phyloP scores from a whole-genome alignment of 495 filamentous ascomycete species.

The Penicillium fimorum region DNA sequence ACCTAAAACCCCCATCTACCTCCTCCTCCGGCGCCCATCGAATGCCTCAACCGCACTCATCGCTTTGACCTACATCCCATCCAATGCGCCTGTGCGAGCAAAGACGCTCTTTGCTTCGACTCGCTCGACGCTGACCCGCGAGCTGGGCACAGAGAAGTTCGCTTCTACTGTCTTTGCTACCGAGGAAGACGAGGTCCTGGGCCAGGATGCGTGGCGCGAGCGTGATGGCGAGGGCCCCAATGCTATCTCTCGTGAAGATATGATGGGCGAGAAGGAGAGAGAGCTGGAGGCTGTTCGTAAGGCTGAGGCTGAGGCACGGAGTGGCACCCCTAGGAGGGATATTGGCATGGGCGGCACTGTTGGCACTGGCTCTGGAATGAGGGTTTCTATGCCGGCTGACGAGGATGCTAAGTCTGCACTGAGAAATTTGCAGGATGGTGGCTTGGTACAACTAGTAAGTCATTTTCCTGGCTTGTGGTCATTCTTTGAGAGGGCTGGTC shows the following conservation, averaged over 20 bases:
- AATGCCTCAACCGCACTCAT: conserved; percentile 53
- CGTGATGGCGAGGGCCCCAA: conserved; percentile 61
- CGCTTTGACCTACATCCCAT: conserved; percentile 87
- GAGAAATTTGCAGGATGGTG: conserved; percentile 54
- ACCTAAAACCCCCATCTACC: conserved; percentile 74
- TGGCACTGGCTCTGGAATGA: conserved; percentile 53
- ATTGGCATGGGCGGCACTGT: conserved; percentile 61
- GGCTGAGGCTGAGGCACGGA: conserved; percentile 74
- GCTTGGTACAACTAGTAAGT: conserved; percentile 79
- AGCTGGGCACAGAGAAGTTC: conserved; percentile 89
- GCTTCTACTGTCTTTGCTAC: conserved; percentile 75
- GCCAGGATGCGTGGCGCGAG: conserved; percentile 67
- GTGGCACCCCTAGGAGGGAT: conserved; percentile 62
- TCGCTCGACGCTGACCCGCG: conserved; percentile 75
- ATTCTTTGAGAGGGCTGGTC: background rate
- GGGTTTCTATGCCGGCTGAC: conserved; percentile 63
- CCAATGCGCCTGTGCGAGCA: conserved; percentile 82
- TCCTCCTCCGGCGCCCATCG: conserved; percentile 72
- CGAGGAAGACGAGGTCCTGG: conserved; percentile 65
- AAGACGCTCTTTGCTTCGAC: conserved; percentile 97
- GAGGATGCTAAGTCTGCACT: conserved; percentile 67
- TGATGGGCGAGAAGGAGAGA: conserved; percentile 86
- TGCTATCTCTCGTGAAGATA: conserved; percentile 49
- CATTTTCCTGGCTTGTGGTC: background rate
- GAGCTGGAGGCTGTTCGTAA: conserved; percentile 72